Evolutionary conservation across 2,329 filamentous ascomycete genomes (phyloP), one percentile per base, ranked within the genome.

Genomic region (Falciphora oryzae): DNA sequence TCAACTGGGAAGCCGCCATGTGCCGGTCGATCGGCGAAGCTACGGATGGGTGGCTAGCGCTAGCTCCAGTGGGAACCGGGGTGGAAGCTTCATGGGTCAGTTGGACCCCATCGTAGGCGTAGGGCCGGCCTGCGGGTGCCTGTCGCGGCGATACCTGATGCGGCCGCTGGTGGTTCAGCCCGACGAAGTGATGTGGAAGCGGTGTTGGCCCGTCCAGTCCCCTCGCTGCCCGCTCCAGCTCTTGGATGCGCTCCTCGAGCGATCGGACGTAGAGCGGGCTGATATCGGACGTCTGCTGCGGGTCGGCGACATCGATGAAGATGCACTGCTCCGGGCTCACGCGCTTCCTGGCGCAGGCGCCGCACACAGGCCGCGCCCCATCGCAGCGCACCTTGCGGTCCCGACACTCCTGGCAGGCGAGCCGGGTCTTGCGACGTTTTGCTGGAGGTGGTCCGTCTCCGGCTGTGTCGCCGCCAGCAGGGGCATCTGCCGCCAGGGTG

Each of bases 301-400:
- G 28, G 27, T n/a, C 44, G 4, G 58, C 50, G 27, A 58, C 31
- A 13, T 65, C 63, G 31, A 62, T 29, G 22, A 62, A 65, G 22
- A 65, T 57, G 53, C 63, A 65, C 35, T 58, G 59, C 18, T 57
- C 59, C 29, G 63, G 59, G 25, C 60, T 59, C 59, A 65, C n/a
- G 16, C 60, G 32, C 38, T 61, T 61, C 28, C 63, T 50, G 28
- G 29, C 35, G 56, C 63, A 65, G 28, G 63, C 50, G 44, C 59
- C 53, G 44, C 63, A 65, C 60, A 65, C 59, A 25, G 63, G 63
- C 13, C 63, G 44, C 4, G 32, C 38, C 3, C 61, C 61, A 14
- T 64, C 63, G 63, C 63, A 64, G 4, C 63, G 63, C 28, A 61
- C 58, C 63, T 64, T 64, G 50, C 58, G 61, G 25, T 64, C 63